Conservation (phyloP, 306 rosid genomes). For the Elaeagnus macrophylla region DNA sequence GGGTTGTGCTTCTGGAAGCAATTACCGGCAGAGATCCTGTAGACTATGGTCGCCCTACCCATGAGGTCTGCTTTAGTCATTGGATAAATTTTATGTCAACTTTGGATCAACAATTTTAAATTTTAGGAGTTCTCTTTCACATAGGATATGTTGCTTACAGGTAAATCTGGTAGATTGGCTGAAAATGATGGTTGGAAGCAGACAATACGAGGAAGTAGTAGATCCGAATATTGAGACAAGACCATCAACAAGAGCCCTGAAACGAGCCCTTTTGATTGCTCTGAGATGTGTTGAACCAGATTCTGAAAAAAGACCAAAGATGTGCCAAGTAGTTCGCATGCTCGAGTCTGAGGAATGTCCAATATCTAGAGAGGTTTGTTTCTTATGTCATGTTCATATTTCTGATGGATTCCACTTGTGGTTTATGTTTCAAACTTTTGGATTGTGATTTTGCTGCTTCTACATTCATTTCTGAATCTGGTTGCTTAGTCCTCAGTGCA, state of each 20-base stretch:
- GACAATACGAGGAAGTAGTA: slow-evolving; percentile 82
- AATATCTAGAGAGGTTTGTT: slow-evolving; percentile 69
- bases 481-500: too few relatives aligned
- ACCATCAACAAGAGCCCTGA: slow-evolving; percentile 80
- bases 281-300: slow-evolving; percentile 91
- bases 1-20: slow-evolving; percentile 75
- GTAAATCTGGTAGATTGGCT: slow-evolving; percentile 90
- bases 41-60: slow-evolving; percentile 71
- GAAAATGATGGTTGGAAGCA: slow-evolving; percentile 88
- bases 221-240: slow-evolving; percentile 75
- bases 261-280: slow-evolving; percentile 77
- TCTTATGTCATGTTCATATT: not conserved
- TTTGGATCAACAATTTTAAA: too few relatives aligned
- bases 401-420: not conserved
- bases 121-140: slow-evolving; percentile 11
- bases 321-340: slow-evolving; percentile 88
- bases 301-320: slow-evolving; percentile 87
- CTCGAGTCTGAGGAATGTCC: slow-evolving; percentile 87
- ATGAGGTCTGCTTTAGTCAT: slow-evolving; percentile 43
- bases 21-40: slow-evolving; percentile 93
- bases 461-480: too few relatives aligned
- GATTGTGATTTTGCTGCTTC: too few relatives aligned
- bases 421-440: too few relatives aligned
- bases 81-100: too few relatives aligned
- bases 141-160: slow-evolving; percentile 26